Conservation (phyloP, 164 flowering plant genomes). For the Dillenia turbinata region DNA sequence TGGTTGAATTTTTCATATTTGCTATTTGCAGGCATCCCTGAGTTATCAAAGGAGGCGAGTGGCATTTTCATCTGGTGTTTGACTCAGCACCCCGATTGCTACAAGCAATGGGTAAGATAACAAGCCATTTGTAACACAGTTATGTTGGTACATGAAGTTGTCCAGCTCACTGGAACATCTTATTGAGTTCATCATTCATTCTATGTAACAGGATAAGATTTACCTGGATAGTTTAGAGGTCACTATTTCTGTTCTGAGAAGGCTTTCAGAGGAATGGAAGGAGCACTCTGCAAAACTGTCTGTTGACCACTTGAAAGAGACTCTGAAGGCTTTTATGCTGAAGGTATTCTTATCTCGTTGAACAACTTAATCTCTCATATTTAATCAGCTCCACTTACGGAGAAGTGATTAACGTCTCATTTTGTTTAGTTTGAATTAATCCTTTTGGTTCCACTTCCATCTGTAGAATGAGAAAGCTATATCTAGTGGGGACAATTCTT, state of each 20-base stretch:
- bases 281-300: constrained; percentile 41
- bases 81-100: constrained; percentile 62
- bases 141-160: constrained; percentile 66
- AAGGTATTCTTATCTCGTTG: constrained; percentile 38
- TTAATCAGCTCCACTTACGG: too few species aligned
- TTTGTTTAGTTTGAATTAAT: too few species aligned
- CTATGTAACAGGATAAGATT: constrained; percentile 49
- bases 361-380: too few species aligned
- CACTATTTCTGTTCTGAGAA: constrained; percentile 59
- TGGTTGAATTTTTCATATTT: too few species aligned
- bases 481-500: constrained; percentile 20
- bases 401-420: too few species aligned
- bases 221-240: constrained; percentile 68
- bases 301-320: constrained; percentile 39
- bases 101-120: constrained; percentile 76
- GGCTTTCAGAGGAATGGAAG: constrained; percentile 64
- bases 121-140: too few species aligned
- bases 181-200: not conserved
- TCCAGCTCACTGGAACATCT: constrained; percentile 30
- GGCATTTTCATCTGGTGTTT: constrained; percentile 64
- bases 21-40: constrained; percentile 44
- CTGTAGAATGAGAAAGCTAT: constrained; percentile 45
- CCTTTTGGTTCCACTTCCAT: not conserved
- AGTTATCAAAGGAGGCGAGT: constrained; percentile 65
- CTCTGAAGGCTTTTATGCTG: constrained; percentile 54